These are phyloP conservation scores for Exserohilum turcica DNA, from an alignment of 2,329 filamentous ascomycete genomes.

Conservation along the genomic window DNA sequence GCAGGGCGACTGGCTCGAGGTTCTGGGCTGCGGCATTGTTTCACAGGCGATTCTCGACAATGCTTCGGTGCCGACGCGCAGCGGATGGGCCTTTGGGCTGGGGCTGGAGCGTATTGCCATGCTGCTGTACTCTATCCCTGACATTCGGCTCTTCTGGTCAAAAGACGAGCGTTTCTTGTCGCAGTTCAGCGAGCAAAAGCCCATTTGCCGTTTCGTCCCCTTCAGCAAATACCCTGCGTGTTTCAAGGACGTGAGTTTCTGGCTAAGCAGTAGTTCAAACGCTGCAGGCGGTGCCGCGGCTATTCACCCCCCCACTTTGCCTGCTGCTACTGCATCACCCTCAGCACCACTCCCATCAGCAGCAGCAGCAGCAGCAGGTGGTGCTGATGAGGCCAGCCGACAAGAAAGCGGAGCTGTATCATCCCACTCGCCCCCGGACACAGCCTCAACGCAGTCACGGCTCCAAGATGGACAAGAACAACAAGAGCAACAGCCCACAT, in stretches of 20 bases:
- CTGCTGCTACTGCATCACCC: neutral
- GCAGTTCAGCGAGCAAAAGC: conserved; percentile 67
- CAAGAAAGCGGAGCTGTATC: neutral
- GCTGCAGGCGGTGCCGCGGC: conserved; percentile 32
- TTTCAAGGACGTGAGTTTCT: conserved; percentile 93
- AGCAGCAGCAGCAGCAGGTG: neutral
- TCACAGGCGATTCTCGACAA: conserved; percentile 80
- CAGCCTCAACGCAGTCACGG: conserved; percentile 12
- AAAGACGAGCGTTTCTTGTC: conserved; percentile 80
- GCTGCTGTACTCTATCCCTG: conserved; percentile 93
- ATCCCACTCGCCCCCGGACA: conserved; percentile 9
- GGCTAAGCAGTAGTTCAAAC: conserved; percentile 60
- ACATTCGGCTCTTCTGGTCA: conserved; percentile 97
- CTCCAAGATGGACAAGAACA: too few species aligned
- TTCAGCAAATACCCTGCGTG: conserved; percentile 92
- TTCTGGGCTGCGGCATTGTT: conserved; percentile 90
- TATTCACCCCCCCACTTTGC: conserved; percentile 22
- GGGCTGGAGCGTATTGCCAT: conserved; percentile 96
- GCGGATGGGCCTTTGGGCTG: conserved; percentile 95
- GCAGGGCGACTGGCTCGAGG: conserved; percentile 92
- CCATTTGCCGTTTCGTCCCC: conserved; percentile 71
- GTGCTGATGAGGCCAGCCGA: too few species aligned
- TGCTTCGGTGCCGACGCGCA: conserved; percentile 72
- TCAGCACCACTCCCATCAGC: neutral
- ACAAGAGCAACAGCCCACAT: neutral